Conservation (phyloP, 2,329 filamentous ascomycete species). For the Phaeomoniella chlamydospora region DNA sequence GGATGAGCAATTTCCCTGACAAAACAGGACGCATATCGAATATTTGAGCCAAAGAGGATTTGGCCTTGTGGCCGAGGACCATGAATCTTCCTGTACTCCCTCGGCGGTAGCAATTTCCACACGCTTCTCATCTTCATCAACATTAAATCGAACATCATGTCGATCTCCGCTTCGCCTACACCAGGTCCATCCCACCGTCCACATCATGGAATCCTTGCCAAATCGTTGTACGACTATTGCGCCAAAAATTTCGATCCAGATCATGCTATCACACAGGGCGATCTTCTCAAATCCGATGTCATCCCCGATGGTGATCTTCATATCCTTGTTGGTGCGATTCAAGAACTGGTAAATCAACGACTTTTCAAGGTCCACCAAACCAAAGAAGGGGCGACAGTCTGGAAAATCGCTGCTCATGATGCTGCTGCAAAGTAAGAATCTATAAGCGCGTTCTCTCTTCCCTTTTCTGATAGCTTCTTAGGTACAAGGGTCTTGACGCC, state of each 20-base stretch:
- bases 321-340: constrained; percentile 27
- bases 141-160: constrained; percentile 13
- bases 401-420: constrained; percentile 32
- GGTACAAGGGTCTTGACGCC: constrained; percentile 37
- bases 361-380: constrained; percentile 29
- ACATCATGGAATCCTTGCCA: constrained; percentile 13
- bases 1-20: too few relatives aligned
- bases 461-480: constrained; percentile 6
- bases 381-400: constrained; percentile 27
- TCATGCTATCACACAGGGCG: constrained; percentile 30
- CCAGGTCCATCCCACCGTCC: constrained; percentile 10
- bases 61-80: too few relatives aligned
- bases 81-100: not conserved
- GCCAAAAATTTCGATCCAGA: constrained; percentile 21
- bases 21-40: too few relatives aligned
- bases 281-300: constrained; percentile 25
- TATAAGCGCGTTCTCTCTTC: not conserved
- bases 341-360: constrained; percentile 29
- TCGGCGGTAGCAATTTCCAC: constrained; percentile 3
- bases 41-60: too few relatives aligned
- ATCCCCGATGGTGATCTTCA: constrained; percentile 27
- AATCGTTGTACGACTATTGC: constrained; percentile 30
- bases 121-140: constrained; percentile 6
- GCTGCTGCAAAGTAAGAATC: constrained; percentile 31
- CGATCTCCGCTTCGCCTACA: constrained; percentile 9